These are phyloP conservation scores for Dendrobium huoshanense DNA, from an alignment of 106 monocot species.

Conservation along the genomic window DNA sequence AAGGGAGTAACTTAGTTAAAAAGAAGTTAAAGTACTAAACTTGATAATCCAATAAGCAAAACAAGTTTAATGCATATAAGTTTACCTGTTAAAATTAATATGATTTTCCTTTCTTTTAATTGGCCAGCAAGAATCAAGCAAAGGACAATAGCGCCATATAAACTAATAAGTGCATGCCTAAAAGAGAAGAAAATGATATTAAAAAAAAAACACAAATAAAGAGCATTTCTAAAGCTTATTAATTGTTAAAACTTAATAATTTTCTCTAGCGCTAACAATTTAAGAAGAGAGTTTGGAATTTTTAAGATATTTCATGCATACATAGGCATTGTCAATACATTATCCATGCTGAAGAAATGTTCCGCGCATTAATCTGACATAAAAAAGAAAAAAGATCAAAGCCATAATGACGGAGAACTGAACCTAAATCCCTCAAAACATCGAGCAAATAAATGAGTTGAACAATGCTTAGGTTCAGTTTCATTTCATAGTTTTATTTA, in stretches of 20 bases:
- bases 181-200: background rate
- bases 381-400: background rate
- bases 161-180: constrained; percentile 82
- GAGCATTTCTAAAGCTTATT: background rate
- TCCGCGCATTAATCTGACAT: background rate
- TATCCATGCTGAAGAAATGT: background rate
- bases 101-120: constrained; percentile 65
- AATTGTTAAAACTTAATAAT: background rate
- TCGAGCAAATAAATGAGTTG: too few species aligned
- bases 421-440: background rate
- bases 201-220: background rate
- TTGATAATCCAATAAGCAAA: background rate
- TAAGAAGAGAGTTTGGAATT: background rate
- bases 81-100: constrained; percentile 84
- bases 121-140: constrained; percentile 73
- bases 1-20: constrained; percentile 6
- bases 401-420: background rate
- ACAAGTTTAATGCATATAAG: constrained; percentile 6
- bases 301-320: background rate
- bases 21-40: background rate
- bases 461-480: background rate
- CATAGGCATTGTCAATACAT: background rate
- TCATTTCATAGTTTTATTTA: background rate
- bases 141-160: constrained; percentile 64
- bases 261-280: too few species aligned